Evolutionary conservation across 805 yeast species (phyloP).

Genomic region (Candida palmyrensis): DNA sequence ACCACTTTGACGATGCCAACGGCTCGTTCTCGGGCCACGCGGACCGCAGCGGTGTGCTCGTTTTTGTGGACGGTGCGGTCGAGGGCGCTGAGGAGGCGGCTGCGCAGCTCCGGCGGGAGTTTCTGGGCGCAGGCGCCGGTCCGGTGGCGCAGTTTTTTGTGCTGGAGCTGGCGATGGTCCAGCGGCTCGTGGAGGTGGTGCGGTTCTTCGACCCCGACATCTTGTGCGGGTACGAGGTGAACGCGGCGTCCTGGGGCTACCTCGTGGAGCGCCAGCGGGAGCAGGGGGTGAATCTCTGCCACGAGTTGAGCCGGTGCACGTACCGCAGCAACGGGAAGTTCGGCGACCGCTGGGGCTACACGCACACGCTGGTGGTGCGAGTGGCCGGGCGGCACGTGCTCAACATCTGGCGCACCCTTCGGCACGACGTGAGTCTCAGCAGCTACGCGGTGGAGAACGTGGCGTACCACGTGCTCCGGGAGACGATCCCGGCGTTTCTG

Average conservation of each 20-base stretch:
- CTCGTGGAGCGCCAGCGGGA: constrained; percentile 57
- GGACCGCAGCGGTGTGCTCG: background rate
- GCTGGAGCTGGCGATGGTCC: constrained; percentile 57
- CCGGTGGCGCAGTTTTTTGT: constrained; percentile 24
- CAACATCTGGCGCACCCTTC: constrained; percentile 77
- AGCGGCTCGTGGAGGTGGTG: constrained; percentile 50
- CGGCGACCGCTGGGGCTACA: constrained; percentile 75
- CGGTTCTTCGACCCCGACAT: constrained; percentile 80
- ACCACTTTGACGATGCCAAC: constrained; percentile 48
- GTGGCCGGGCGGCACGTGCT: constrained; percentile 80
- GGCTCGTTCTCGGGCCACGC: constrained; percentile 8
- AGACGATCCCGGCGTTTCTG: constrained; percentile 60
- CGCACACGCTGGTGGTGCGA: constrained; percentile 64
- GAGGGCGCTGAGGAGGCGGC: background rate
- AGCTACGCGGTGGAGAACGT: constrained; percentile 77
- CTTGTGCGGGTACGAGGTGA: constrained; percentile 79
- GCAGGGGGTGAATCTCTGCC: constrained; percentile 49
- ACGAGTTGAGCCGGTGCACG: constrained; percentile 56
- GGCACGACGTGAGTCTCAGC: constrained; percentile 56
- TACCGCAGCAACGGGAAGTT: constrained; percentile 44
- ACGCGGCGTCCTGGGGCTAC: constrained; percentile 86
- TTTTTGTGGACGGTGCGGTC: constrained; percentile 1
- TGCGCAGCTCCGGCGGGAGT: background rate
- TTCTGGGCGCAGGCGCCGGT: too few relatives aligned
- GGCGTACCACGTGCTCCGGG: constrained; percentile 61